These are phyloP conservation scores for Aureobasidium leucospermi DNA, from an alignment of 2,329 filamentous ascomycete genomes.

Conservation along the genomic window DNA sequence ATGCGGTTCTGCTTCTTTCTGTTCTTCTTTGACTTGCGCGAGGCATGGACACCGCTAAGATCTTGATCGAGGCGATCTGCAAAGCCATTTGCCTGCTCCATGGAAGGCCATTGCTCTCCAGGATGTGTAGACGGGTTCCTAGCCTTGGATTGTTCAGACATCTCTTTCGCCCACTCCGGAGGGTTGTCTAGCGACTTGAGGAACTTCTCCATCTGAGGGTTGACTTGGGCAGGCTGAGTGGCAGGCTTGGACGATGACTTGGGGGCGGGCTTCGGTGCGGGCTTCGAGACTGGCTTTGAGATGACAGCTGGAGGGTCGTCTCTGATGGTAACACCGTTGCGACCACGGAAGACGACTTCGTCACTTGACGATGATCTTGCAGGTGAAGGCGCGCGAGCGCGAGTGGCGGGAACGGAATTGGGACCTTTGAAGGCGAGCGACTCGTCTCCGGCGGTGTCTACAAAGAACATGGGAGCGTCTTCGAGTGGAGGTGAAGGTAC, in stretches of 20 bases:
- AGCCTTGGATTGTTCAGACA: background rate
- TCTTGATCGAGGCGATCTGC: constrained; percentile 9
- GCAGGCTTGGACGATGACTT: background rate
- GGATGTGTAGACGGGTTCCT: background rate
- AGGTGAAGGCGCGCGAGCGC: constrained; percentile 35
- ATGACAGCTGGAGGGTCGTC: constrained; percentile 20
- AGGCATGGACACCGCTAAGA: constrained; percentile 1
- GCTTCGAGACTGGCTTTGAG: background rate
- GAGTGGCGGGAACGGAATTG: constrained; percentile 21
- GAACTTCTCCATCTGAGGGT: constrained; percentile 9
- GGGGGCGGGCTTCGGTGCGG: background rate
- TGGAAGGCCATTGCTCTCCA: background rate
- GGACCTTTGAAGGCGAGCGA: constrained; percentile 18
- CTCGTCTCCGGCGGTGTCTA: constrained; percentile 28
- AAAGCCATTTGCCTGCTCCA: constrained; percentile 3
- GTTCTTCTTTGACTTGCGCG: constrained; percentile 22
- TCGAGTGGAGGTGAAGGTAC: constrained; percentile 11
- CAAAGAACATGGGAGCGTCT: constrained; percentile 21
- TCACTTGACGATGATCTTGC: constrained; percentile 56
- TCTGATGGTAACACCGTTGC: constrained; percentile 27
- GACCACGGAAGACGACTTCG: constrained; percentile 63
- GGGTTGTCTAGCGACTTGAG: constrained; percentile 1
- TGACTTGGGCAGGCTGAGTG: background rate
- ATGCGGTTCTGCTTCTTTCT: constrained; percentile 27
- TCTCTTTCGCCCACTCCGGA: background rate